Percentiles rank a stretch among this genome's conserved stretches.
Evolutionary conservation across 225 moss, liverwort and hornwort genomes (phyloP).

Genomic region (Bryoerythrophyllum caledonicum): DNA sequence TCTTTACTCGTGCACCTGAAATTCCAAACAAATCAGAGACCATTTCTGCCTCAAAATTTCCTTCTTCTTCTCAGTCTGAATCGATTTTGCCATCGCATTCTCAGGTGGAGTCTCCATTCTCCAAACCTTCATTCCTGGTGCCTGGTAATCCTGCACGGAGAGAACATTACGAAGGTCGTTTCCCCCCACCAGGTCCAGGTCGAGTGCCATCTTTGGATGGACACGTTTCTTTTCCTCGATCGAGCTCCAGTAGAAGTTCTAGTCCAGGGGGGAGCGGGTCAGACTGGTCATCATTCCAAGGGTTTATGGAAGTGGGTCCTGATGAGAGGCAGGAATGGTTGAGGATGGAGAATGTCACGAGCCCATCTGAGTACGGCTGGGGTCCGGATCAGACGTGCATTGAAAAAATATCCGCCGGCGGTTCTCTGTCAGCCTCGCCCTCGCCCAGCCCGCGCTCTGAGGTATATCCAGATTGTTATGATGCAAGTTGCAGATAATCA

Average conservation of each 20-base stretch:
- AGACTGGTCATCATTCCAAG: constrained; percentile 67
- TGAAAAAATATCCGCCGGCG: constrained; percentile 55
- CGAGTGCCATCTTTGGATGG: constrained; percentile 44
- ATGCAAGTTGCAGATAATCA: background rate
- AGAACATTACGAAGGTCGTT: constrained; percentile 51
- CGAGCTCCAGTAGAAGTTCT: constrained; percentile 61
- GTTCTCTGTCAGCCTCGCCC: constrained; percentile 33
- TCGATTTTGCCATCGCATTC: constrained; percentile 38
- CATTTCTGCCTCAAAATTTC: constrained; percentile 34
- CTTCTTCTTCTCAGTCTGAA: constrained; percentile 15
- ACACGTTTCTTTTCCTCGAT: constrained; percentile 52
- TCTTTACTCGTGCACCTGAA: constrained; percentile 41
- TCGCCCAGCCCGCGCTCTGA: constrained; percentile 42
- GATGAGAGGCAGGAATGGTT: constrained; percentile 59
- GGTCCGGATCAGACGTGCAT: constrained; percentile 35
- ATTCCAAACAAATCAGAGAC: constrained; percentile 42
- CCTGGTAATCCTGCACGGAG: constrained; percentile 42
- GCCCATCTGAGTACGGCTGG: constrained; percentile 63
- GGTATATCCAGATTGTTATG: constrained; percentile 21
- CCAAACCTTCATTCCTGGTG: constrained; percentile 48
- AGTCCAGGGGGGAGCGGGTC: constrained; percentile 49
- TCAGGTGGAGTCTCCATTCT: constrained; percentile 37
- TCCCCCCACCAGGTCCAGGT: constrained; percentile 42
- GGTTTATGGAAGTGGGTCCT: constrained; percentile 49
- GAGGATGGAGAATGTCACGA: constrained; percentile 52